Evolutionary conservation across 306 rosid genomes (phyloP), one percentile per base, ranked within the genome.

Genomic region (Castanea crenata): DNA sequence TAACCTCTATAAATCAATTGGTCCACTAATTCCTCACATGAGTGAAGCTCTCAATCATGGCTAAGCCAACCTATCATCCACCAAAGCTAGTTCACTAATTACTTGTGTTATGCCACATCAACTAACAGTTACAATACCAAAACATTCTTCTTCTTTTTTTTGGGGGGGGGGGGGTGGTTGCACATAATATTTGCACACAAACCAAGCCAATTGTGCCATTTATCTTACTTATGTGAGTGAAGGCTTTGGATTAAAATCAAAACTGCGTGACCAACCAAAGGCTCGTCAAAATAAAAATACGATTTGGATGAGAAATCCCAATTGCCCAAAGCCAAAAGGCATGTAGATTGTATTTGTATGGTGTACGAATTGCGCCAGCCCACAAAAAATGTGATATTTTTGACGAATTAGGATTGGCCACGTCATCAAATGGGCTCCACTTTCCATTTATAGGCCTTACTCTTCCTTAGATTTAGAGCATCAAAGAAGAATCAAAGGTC

Each of bases 191-290:
- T 12, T 49, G 76, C 81, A 84, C 61, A 34, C 68, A 73, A 77
- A 84, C 69, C 70, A 80, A 57, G 78, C 74, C 69, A 3, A 38
- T 18, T 80, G 54, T 5, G 52, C 34, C 31, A 35, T 27, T 63
- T 63, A 52, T 71, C 72, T 54, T 56, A 69, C 72, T 57, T 21
- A 77, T 64, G 70, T 46, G 67, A 44, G 41, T 32, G 55, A 4
- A 20, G 21, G 57, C n/a, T 71, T 21, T 70, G 80, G 78, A 76
- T 71, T 49, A 25, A 29, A 29, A 79, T 72, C 82, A 79, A 58
- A 81, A 85, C 58, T 73, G 84, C 85, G 78, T 89, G 92, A 91
- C 67, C 79, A 80, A 84, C 79, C 78, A 59, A 69, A 83, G 74
- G 79, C 70, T 9, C 1, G 85, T 82, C 74, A 75, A 49, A 49